Evolutionary conservation across 352 stramenopile species (phyloP).

Genomic region (Phytopythium boreale): DNA sequence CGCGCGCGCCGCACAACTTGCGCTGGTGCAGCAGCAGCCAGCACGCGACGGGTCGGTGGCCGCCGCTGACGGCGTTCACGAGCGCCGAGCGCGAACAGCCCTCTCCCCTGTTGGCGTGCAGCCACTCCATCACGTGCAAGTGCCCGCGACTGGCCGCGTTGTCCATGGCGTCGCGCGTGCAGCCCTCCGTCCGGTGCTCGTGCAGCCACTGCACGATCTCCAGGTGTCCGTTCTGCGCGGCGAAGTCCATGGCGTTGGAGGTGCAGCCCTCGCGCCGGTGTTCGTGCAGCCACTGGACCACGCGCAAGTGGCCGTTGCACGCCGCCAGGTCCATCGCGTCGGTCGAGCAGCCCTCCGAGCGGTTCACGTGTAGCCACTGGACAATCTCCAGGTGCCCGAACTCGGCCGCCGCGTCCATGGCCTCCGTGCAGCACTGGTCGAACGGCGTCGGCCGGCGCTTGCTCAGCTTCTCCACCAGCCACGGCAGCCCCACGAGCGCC

Average conservation of each 20-base stretch:
- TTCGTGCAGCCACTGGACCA: constrained; percentile 64
- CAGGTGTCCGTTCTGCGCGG: constrained; percentile 53
- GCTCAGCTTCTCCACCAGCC: constrained; percentile 49
- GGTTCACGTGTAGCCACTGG: constrained; percentile 46
- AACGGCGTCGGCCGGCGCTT: constrained; percentile 28
- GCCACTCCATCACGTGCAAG: constrained; percentile 43
- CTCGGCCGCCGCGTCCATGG: constrained; percentile 64
- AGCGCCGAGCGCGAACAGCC: constrained; percentile 71
- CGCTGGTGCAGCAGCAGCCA: constrained; percentile 51
- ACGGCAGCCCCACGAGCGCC: constrained; percentile 42
- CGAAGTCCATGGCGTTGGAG: constrained; percentile 62
- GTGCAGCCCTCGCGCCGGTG: constrained; percentile 59
- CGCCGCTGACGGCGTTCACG: constrained; percentile 50
- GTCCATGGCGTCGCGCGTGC: constrained; percentile 50
- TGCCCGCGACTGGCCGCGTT: constrained; percentile 51
- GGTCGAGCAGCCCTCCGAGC: constrained; percentile 53
- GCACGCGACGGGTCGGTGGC: constrained; percentile 47
- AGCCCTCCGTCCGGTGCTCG: constrained; percentile 40
- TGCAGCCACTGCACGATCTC: constrained; percentile 63
- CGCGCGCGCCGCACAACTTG: constrained; percentile 31
- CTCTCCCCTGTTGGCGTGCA: constrained; percentile 50
- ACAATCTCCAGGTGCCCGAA: constrained; percentile 61
- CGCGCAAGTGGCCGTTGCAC: constrained; percentile 42
- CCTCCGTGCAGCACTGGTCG: constrained; percentile 46
- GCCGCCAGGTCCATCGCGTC: constrained; percentile 69